Evolutionary conservation across 306 rosid genomes (phyloP), one percentile per base, ranked within the genome.

Genomic region (Fragaria iinumae): DNA sequence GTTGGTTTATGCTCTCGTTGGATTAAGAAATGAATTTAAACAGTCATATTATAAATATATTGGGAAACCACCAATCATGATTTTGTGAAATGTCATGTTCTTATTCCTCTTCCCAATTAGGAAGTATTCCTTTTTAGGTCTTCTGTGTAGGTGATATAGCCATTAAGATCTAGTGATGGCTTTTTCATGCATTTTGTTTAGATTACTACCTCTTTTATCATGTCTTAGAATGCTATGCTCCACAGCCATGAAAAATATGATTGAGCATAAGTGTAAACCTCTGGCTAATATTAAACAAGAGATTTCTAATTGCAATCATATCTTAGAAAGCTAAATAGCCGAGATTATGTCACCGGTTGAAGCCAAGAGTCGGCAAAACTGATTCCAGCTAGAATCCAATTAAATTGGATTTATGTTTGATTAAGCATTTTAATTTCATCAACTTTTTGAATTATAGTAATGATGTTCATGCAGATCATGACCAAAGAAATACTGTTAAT

Each of bases 371-470:
- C 78, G 72, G 79, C 77, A 89, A 86, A 88, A 90, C 79, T 87
- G 88, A 86, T 77, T 83, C 89, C 97, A 91, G 96, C 90, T 90
- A 87, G 86, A 85, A 75, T 72, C 76, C 76, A 65, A 78, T 78
- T 78, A 41, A 63, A 74, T 73, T 71, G 34, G 81, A 81, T 74
- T 74, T 71, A n/a, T 49, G 27, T 67, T 63, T 63, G 29, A 55
- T 47, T 66, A 68, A 77, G 78, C 82, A 76, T 80, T 21, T 73
- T 25, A 8, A 23, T 44, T 17, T 59, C 27, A 57, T 59, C 18
- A 41, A 23, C 77, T 23, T 73, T 47, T 20, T 64, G 69, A 23
- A 44, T 45, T 48, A 74, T 18, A 60, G 70, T 74, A 10, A 17
- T 32, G 27, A 69, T 74, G 69, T 59, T 74, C 57, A 59, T 43